A percentile compares a stretch with the other conserved stretches of the same genome.
phyloP scores from a whole-genome alignment of 345 rosid species.

The Firmiana major region DNA sequence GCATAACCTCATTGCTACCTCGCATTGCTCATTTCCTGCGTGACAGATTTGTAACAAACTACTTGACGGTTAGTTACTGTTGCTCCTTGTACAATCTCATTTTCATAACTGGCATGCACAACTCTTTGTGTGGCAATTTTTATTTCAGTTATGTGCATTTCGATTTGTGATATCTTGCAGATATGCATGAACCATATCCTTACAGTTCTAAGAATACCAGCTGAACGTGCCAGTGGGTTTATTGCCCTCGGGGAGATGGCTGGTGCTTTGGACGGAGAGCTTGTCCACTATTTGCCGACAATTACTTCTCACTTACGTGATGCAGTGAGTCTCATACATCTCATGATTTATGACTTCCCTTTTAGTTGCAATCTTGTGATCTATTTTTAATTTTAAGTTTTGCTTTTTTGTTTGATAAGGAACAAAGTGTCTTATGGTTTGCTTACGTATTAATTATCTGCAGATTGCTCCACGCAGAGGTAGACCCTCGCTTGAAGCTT shows the following conservation, averaged over 20 bases:
- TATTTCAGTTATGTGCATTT: neutral
- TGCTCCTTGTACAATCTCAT: constrained; percentile 8
- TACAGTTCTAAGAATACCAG: constrained; percentile 72
- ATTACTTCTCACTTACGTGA: constrained; percentile 87
- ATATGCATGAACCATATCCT: constrained; percentile 97
- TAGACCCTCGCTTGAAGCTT: constrained; percentile 91
- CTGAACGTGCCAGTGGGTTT: constrained; percentile 97
- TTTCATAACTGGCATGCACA: neutral
- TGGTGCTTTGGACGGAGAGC: constrained; percentile 99
- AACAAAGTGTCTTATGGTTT: constrained; percentile 13
- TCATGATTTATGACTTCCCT: constrained; percentile 15
- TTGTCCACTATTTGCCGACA: constrained; percentile 89
- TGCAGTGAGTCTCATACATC: constrained; percentile 54
- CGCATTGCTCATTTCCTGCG: constrained; percentile 99
- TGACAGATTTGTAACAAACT: constrained; percentile 93
- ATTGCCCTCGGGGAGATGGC: constrained; percentile 99
- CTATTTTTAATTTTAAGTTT: neutral
- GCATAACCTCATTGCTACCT: constrained; percentile 96
- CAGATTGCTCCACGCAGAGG: constrained; percentile 99
- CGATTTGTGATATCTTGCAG: constrained; percentile 39
- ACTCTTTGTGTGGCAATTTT: constrained; percentile 4
- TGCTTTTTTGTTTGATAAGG: constrained; percentile 5
- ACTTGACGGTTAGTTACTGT: constrained; percentile 61
- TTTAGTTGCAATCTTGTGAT: constrained; percentile 12
- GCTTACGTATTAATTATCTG: constrained; percentile 25